A percentile compares a stretch with the other conserved stretches of the same genome.
Evolutionary conservation across 805 yeast species (phyloP).

Genomic region (Yueomyces sinensis): DNA sequence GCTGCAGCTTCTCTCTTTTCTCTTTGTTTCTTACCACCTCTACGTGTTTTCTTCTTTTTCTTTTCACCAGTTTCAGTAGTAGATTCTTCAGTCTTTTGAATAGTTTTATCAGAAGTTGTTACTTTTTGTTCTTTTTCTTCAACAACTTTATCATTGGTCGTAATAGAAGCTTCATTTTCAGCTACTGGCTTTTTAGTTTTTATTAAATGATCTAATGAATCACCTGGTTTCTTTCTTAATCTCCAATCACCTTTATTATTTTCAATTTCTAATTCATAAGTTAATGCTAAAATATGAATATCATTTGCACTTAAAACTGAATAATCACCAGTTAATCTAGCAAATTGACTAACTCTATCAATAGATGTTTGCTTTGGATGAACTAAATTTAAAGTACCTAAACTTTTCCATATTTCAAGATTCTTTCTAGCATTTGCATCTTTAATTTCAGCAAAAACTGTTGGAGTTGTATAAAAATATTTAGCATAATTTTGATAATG

Average conservation of each 20-base stretch:
- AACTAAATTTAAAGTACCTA: constrained; percentile 47
- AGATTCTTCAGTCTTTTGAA: constrained; percentile 23
- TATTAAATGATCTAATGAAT: constrained; percentile 23
- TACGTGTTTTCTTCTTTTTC: constrained; percentile 35
- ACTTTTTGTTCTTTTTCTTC: neutral
- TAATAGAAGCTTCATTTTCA: neutral
- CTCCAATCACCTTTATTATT: constrained; percentile 55
- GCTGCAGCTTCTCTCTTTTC: constrained; percentile 35
- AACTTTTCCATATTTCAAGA: constrained; percentile 56
- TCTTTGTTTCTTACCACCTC: constrained; percentile 56
- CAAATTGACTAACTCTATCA: constrained; percentile 56
- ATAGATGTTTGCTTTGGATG: constrained; percentile 65
- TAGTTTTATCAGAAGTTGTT: constrained; percentile 17
- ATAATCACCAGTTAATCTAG: constrained; percentile 84
- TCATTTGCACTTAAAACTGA: constrained; percentile 82
- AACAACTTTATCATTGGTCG: constrained; percentile 25
- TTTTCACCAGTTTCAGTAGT: neutral
- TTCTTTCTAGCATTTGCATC: constrained; percentile 79
- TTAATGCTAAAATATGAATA: constrained; percentile 80
- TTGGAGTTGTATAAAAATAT: constrained; percentile 78
- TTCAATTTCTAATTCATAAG: constrained; percentile 77
- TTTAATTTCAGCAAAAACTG: constrained; percentile 73
- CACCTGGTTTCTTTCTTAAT: constrained; percentile 64
- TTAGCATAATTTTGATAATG: constrained; percentile 58
- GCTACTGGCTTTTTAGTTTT: constrained; percentile 11